These are phyloP conservation scores for Globisporangium okanoganense DNA, from an alignment of 352 stramenopile genomes.

Conservation along the genomic window DNA sequence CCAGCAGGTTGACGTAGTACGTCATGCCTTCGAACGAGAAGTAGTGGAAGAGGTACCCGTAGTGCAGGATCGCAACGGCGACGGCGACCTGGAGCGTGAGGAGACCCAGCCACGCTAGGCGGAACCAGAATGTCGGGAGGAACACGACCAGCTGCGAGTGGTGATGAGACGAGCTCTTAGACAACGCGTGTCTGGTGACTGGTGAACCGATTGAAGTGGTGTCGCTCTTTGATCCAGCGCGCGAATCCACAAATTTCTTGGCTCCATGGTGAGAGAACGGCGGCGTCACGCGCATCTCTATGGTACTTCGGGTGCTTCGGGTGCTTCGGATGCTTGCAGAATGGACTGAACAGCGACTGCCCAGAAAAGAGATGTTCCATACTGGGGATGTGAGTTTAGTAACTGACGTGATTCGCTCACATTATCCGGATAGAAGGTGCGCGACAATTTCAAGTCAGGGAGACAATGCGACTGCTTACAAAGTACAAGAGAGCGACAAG, in stretches of 20 bases:
- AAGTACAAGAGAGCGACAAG: background rate
- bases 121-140: constrained; percentile 10
- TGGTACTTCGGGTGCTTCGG: background rate
- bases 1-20: constrained; percentile 8
- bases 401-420: background rate
- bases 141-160: background rate
- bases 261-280: background rate
- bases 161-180: background rate
- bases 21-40: constrained; percentile 6
- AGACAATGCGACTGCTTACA: background rate
- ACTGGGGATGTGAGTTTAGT: too few relatives aligned
- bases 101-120: constrained; percentile 3
- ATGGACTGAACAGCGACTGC: background rate
- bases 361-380: too few relatives aligned
- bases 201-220: background rate
- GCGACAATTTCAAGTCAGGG: background rate
- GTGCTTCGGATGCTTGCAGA: background rate
- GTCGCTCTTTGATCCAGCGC: background rate
- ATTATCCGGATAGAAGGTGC: background rate
- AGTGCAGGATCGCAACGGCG: background rate
- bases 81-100: constrained; percentile 2
- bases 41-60: constrained; percentile 2
- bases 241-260: background rate
- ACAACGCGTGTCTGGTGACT: background rate
- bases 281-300: background rate